phyloP scores from a whole-genome alignment of 805 yeast genomes.

The Lipomyces starkeyi region DNA sequence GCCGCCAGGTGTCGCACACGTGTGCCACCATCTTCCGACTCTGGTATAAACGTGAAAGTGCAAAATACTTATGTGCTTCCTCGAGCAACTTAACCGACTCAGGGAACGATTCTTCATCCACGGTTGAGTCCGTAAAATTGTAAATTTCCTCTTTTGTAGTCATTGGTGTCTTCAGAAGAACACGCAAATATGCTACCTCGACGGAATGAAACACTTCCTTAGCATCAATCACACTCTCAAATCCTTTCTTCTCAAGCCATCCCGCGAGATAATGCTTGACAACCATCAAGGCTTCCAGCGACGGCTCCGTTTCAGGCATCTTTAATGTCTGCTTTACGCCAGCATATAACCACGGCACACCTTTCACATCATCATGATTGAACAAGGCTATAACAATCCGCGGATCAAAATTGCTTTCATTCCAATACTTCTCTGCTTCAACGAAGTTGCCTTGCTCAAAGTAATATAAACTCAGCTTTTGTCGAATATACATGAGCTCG shows the following conservation, averaged over 20 bases:
- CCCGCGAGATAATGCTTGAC: conserved; percentile 40
- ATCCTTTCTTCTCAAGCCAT: conserved; percentile 45
- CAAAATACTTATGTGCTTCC: conserved; percentile 39
- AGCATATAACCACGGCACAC: conserved; percentile 42
- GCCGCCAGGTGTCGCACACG: conserved; percentile 43
- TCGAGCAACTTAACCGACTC: conserved; percentile 40
- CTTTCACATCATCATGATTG: conserved; percentile 37
- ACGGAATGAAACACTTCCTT: conserved; percentile 41
- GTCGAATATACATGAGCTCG: conserved; percentile 50
- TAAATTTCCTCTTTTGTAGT: conserved; percentile 40
- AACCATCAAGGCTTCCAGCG: conserved; percentile 36
- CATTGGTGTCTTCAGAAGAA: conserved; percentile 37
- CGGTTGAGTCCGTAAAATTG: conserved; percentile 40
- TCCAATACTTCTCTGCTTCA: conserved; percentile 47
- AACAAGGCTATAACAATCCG: conserved; percentile 44
- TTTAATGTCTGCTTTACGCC: conserved; percentile 41
- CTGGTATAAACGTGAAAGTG: conserved; percentile 44
- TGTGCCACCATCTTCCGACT: conserved; percentile 38
- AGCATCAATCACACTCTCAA: conserved; percentile 43
- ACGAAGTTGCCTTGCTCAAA: conserved; percentile 40
- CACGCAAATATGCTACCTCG: conserved; percentile 44
- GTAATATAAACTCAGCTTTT: conserved; percentile 47
- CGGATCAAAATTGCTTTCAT: conserved; percentile 47
- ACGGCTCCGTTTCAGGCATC: conserved; percentile 22
- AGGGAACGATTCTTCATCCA: conserved; percentile 39